Conservation (phyloP, 1,139 yeast genomes). For the Yamadazyma spencermartinsiae region DNA sequence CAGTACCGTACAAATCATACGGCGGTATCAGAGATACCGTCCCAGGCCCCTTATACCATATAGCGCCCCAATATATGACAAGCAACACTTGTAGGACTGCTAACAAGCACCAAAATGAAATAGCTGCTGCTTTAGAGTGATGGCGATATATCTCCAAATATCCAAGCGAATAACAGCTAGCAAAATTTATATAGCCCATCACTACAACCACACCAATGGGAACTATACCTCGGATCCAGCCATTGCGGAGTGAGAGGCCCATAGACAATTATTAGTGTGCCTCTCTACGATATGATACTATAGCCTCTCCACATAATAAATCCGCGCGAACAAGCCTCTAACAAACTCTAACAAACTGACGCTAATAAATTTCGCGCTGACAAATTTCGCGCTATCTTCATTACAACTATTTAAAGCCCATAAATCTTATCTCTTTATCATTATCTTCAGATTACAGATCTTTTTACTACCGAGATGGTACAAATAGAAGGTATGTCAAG, state of each 20-base stretch:
- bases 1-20: slow-evolving; percentile 27
- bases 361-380: too few species aligned
- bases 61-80: slow-evolving; percentile 33
- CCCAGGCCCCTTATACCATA: slow-evolving; percentile 38
- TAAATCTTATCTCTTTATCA: slow-evolving; percentile 1
- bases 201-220: slow-evolving; percentile 25
- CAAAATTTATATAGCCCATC: slow-evolving; percentile 35
- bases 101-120: slow-evolving; percentile 35
- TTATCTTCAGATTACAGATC: too few species aligned
- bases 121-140: slow-evolving; percentile 34
- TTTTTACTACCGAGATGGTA: neutral
- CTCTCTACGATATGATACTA: too few species aligned
- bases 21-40: slow-evolving; percentile 24
- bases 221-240: slow-evolving; percentile 15
- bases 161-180: slow-evolving; percentile 36
- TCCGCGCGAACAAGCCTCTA: too few species aligned
- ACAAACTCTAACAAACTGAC: too few species aligned
- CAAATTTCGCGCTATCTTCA: too few species aligned
- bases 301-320: too few species aligned
- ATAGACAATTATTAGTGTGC: neutral
- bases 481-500: slow-evolving; percentile 4
- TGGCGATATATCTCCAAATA: slow-evolving; percentile 33
- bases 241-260: neutral
- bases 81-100: slow-evolving; percentile 26
- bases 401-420: too few species aligned